Conservation (phyloP, 805 yeast species). For the Grigorovia humatica region DNA sequence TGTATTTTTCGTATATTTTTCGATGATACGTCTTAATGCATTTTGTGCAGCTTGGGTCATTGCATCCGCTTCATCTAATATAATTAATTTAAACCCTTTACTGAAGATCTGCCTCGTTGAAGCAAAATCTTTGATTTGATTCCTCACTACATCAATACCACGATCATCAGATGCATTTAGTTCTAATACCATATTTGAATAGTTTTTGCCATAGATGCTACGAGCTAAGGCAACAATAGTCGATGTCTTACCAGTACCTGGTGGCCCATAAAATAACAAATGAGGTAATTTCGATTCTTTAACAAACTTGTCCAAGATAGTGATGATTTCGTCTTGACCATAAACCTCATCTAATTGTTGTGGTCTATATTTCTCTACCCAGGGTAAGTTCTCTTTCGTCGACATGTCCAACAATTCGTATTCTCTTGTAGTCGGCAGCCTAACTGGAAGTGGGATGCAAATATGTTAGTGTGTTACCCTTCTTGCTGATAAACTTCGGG, state of each 20-base stretch:
- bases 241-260: slow-evolving; percentile 90
- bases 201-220: slow-evolving; percentile 75
- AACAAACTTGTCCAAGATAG: slow-evolving; percentile 77
- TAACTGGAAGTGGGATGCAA: too few species aligned
- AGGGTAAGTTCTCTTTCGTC: slow-evolving; percentile 45
- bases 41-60: slow-evolving; percentile 83
- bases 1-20: slow-evolving; percentile 88
- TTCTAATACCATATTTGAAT: slow-evolving; percentile 84
- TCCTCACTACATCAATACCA: slow-evolving; percentile 96
- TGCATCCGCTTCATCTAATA: slow-evolving; percentile 95
- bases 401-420: not conserved
- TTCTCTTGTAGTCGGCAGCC: too few species aligned
- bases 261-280: slow-evolving; percentile 87
- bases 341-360: slow-evolving; percentile 71
- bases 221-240: slow-evolving; percentile 79
- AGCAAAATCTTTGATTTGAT: slow-evolving; percentile 93
- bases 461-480: too few species aligned
- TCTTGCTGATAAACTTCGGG: not conserved
- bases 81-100: slow-evolving; percentile 75
- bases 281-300: slow-evolving; percentile 81
- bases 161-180: slow-evolving; percentile 95
- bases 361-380: slow-evolving; percentile 97
- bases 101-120: slow-evolving; percentile 88
- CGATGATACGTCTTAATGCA: slow-evolving; percentile 70
- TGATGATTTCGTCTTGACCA: slow-evolving; percentile 82